phyloP scores from a whole-genome alignment of 176 grass and related monocot genomes.

The Cenchrus fungigraminus region DNA sequence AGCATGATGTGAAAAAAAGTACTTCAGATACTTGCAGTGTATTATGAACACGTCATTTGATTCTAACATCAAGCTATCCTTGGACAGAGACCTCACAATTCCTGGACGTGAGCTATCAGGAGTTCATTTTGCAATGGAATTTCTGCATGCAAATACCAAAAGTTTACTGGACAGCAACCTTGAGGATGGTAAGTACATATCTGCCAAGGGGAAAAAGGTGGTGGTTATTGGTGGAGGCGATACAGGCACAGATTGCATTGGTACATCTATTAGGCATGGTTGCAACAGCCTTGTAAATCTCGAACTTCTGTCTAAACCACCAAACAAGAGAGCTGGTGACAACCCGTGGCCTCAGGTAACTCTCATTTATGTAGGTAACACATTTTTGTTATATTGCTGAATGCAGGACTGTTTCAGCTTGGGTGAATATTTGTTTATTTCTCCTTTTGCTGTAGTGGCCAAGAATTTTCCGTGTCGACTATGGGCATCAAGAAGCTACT shows the following conservation, averaged over 20 bases:
- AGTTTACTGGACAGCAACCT: conserved; percentile 97
- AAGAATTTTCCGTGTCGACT: conserved; percentile 85
- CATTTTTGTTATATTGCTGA: not conserved
- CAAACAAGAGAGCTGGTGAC: conserved; percentile 65
- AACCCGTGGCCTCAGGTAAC: conserved; percentile 98
- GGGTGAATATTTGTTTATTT: conserved; percentile 21
- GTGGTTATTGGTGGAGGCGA: conserved; percentile 99
- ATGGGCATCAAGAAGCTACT: conserved; percentile 91
- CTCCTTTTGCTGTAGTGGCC: conserved; percentile 74
- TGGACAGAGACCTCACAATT: conserved; percentile 80
- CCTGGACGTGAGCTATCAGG: conserved; percentile 80
- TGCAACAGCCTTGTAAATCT: conserved; percentile 84
- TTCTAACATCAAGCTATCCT: conserved; percentile 32
- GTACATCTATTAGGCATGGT: conserved; percentile 93
- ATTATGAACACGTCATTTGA: conserved; percentile 21
- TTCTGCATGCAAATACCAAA: conserved; percentile 97
- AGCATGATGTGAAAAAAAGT: not conserved
- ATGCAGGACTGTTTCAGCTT: conserved; percentile 27
- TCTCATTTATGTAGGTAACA: not conserved
- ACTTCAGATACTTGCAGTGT: not conserved
- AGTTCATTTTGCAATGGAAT: conserved; percentile 98
- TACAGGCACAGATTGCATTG: conserved; percentile 97
- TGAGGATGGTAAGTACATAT: conserved; percentile 93
- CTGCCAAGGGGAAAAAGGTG: conserved; percentile 95
- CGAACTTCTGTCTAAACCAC: conserved; percentile 83